Conservation (phyloP, 352 stramenopile genomes). For the Phytophthora hybrid region DNA sequence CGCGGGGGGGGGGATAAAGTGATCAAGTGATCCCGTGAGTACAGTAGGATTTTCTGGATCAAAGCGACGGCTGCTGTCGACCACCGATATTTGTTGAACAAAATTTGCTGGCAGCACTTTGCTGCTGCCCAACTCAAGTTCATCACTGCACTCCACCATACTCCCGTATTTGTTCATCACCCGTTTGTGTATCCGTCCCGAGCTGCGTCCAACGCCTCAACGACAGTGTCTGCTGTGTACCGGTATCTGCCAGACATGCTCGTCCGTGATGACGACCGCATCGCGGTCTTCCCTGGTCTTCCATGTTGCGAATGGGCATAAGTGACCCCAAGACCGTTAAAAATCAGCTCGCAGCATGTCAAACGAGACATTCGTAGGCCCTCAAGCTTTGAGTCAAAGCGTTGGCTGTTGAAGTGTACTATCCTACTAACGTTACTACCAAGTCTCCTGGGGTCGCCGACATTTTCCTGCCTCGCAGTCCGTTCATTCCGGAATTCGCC, state of each 20-base stretch:
- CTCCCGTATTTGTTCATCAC: no score
- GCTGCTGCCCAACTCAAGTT: no score
- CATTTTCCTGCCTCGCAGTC: neutral
- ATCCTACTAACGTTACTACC: no score
- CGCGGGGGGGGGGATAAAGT: neutral
- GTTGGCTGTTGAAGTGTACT: neutral
- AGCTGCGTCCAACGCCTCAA: no score
- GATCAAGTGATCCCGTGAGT: neutral
- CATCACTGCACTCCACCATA: no score
- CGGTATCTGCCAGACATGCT: no score
- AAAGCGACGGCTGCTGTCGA: neutral
- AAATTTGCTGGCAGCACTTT: neutral
- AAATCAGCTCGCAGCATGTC: neutral
- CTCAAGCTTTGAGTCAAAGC: no score
- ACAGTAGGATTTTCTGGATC: neutral
- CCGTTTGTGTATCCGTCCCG: no score
- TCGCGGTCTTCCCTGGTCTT: neutral
- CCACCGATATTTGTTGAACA: neutral
- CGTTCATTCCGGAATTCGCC: conserved; percentile 1
- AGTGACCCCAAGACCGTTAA: neutral
- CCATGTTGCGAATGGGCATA: no score
- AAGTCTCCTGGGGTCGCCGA: neutral
- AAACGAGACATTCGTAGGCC: neutral
- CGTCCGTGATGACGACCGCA: neutral
- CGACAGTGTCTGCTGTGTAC: no score